Percentiles rank a stretch among this genome's conserved stretches.
These are phyloP conservation scores for Yamadazyma takamatsuzukensis DNA, from an alignment of 805 yeast genomes.

Conservation along the genomic window DNA sequence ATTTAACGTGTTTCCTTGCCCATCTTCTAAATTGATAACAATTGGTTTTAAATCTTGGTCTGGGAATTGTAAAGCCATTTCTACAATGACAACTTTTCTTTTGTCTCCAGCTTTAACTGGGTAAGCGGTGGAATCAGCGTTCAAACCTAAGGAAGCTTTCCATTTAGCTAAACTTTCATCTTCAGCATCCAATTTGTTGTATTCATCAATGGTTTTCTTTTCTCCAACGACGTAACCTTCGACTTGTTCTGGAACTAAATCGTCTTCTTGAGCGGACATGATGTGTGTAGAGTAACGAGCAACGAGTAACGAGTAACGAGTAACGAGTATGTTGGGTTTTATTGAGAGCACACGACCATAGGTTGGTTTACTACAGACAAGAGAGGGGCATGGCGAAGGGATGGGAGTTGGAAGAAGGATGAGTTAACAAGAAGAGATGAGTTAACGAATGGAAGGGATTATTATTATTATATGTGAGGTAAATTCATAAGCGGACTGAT, in stretches of 20 bases:
- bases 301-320: slow-evolving; percentile 1
- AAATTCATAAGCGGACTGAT: too few species aligned
- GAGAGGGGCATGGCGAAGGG: too few species aligned
- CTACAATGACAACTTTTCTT: slow-evolving; percentile 74
- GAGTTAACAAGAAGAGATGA: too few species aligned
- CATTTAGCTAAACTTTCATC: slow-evolving; percentile 89
- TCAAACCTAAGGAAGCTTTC: slow-evolving; percentile 83
- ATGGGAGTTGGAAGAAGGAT: too few species aligned
- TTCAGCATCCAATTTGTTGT: slow-evolving; percentile 77
- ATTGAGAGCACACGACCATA: too few species aligned
- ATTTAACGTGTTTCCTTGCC: slow-evolving; percentile 49
- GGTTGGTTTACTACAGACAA: too few species aligned
- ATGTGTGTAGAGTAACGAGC: slow-evolving; percentile 2
- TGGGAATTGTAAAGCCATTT: slow-evolving; percentile 67
- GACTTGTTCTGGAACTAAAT: slow-evolving; percentile 57
- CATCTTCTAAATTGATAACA: slow-evolving; percentile 62
- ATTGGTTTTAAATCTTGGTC: slow-evolving; percentile 56
- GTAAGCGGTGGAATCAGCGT: slow-evolving; percentile 48
- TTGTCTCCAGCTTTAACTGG: slow-evolving; percentile 70
- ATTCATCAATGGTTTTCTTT: slow-evolving; percentile 80
- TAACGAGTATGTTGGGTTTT: too few species aligned
- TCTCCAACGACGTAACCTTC: slow-evolving; percentile 63
- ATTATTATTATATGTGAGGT: too few species aligned
- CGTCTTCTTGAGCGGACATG: slow-evolving; percentile 40
- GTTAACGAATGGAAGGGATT: too few species aligned